Conservation (phyloP, 2,329 filamentous ascomycete species). For the Diaporthe amygdali region DNA sequence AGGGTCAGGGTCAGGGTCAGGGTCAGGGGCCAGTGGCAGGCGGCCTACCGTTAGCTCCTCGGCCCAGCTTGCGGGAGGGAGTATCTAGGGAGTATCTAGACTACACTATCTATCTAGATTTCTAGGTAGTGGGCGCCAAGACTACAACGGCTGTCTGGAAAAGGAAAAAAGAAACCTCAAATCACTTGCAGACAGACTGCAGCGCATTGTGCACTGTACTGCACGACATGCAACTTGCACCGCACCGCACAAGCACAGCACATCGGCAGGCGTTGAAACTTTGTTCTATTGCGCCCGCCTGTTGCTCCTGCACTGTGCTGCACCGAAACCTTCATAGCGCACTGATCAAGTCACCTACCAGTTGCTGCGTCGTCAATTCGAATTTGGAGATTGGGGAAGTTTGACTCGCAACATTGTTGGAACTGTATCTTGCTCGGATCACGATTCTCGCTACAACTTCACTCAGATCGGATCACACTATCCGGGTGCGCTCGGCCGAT, state of each 20-base stretch:
- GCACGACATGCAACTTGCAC: no score
- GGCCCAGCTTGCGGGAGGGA: no score
- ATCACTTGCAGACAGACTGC: background rate
- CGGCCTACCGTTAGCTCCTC: background rate
- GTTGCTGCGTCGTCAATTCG: background rate
- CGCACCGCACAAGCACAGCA: background rate
- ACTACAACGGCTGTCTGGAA: background rate
- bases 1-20: no score
- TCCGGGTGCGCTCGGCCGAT: conserved; percentile 7
- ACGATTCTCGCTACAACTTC: background rate
- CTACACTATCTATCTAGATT: no score
- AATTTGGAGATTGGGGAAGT: background rate
- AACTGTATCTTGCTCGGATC: background rate
- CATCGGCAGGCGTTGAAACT: background rate
- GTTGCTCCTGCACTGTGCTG: no score
- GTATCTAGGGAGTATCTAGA: no score
- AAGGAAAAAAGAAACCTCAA: background rate
- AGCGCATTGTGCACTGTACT: background rate
- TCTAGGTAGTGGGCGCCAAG: background rate
- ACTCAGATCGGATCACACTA: background rate
- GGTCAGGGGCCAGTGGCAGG: background rate
- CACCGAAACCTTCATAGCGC: background rate
- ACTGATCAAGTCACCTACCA: background rate
- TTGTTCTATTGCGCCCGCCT: background rate
- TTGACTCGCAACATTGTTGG: background rate